phyloP scores from a whole-genome alignment of 139 green algal genomes.

The Yamagishiella unicocca region DNA sequence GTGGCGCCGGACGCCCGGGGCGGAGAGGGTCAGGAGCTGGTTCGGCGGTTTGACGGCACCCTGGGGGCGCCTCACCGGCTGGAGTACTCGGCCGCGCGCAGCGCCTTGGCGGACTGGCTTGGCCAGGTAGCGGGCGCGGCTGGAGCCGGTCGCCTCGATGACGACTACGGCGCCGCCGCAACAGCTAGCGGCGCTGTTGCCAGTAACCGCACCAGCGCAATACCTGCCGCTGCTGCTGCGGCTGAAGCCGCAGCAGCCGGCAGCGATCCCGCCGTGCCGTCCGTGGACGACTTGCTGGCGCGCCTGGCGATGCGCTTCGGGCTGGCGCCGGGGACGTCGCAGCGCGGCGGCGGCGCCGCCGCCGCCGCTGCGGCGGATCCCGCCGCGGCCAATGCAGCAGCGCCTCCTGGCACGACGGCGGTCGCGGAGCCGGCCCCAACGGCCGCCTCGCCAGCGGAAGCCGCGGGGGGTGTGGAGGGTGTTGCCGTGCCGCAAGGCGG shows the following conservation, averaged over 20 bases:
- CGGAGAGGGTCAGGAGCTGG: background rate
- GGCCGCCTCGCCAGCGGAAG: too few species aligned
- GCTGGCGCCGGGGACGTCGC: conserved; percentile 10
- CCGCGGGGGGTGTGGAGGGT: too few species aligned
- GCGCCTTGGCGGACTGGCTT: conserved; percentile 8
- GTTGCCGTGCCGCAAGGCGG: too few species aligned
- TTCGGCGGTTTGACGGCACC: background rate
- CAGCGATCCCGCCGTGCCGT: background rate
- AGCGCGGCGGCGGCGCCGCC: too few species aligned
- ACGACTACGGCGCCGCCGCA: background rate
- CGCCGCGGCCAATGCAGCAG: too few species aligned
- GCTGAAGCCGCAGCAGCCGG: too few species aligned
- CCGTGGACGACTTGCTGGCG: conserved; percentile 19
- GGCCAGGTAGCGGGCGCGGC: background rate
- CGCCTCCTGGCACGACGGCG: too few species aligned
- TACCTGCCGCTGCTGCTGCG: background rate
- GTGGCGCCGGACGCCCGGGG: background rate
- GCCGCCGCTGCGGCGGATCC: background rate
- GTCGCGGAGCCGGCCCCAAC: too few species aligned
- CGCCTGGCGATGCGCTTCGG: conserved; percentile 23
- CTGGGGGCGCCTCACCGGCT: background rate
- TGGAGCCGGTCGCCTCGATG: background rate
- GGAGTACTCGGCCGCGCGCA: background rate
- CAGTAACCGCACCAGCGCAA: background rate
- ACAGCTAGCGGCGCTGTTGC: background rate